Conservation (phyloP, 2,329 filamentous ascomycete genomes). For the Coniochaeta sp. region DNA sequence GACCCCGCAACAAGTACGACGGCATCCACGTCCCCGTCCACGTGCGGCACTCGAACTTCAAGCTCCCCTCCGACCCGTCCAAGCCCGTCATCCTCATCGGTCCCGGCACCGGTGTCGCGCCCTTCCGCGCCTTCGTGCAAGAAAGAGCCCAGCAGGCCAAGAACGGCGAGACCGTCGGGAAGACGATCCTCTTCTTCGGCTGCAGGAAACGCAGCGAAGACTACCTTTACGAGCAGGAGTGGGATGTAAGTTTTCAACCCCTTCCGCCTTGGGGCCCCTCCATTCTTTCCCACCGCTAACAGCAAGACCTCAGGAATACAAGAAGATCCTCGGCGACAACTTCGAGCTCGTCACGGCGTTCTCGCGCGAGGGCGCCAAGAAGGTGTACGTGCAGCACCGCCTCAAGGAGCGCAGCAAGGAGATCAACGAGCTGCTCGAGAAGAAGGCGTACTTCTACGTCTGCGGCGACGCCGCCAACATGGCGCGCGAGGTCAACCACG, state of each 20-base stretch:
- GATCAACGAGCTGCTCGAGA: slow-evolving; percentile 76
- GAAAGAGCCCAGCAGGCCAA: slow-evolving; percentile 81
- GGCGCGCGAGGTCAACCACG: slow-evolving; percentile 85
- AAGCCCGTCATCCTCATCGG: slow-evolving; percentile 96
- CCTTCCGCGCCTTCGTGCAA: slow-evolving; percentile 92
- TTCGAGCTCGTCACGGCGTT: slow-evolving; percentile 92
- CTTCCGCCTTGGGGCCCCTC: not conserved
- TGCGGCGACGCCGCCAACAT: slow-evolving; percentile 97
- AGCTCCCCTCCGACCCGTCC: slow-evolving; percentile 88
- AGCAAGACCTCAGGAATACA: slow-evolving; percentile 62
- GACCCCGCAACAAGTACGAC: slow-evolving; percentile 94
- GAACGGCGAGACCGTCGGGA: slow-evolving; percentile 75
- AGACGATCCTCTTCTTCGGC: slow-evolving; percentile 88
- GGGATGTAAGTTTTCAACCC: slow-evolving; percentile 61
- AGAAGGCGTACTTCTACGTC: slow-evolving; percentile 94
- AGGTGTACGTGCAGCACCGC: slow-evolving; percentile 95
- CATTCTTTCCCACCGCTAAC: slow-evolving; percentile 8
- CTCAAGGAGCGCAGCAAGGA: slow-evolving; percentile 77
- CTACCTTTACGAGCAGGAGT: slow-evolving; percentile 87
- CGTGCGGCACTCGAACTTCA: slow-evolving; percentile 97
- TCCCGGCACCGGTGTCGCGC: slow-evolving; percentile 91
- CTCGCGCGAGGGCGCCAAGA: slow-evolving; percentile 78
- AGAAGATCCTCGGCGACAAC: slow-evolving; percentile 75
- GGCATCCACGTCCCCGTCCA: slow-evolving; percentile 93
- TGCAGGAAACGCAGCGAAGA: slow-evolving; percentile 86